These are phyloP conservation scores for Penicillium roqueforti DNA, from an alignment of 495 filamentous ascomycete genomes.

Conservation along the genomic window DNA sequence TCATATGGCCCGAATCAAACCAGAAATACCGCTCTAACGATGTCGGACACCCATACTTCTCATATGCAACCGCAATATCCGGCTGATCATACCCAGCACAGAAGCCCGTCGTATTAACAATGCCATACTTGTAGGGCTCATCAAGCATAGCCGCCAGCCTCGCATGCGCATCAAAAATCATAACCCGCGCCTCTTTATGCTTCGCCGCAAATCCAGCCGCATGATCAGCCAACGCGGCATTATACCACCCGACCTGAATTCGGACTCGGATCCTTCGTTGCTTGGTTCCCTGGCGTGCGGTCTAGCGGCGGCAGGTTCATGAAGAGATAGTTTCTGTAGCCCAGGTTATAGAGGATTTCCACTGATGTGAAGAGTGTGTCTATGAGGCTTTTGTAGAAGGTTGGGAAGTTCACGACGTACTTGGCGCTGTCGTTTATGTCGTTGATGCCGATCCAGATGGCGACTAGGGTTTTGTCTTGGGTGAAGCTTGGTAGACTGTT, in stretches of 20 bases:
- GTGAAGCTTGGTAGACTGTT: constrained; percentile 16
- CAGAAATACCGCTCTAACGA: constrained; percentile 49
- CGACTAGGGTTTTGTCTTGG: constrained; percentile 31
- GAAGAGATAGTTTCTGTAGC: constrained; percentile 46
- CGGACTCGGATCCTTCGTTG: constrained; percentile 29
- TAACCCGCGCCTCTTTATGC: constrained; percentile 31
- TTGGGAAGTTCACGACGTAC: constrained; percentile 35
- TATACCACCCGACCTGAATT: constrained; percentile 45
- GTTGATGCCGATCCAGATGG: constrained; percentile 47
- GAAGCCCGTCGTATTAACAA: constrained; percentile 48
- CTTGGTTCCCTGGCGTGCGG: constrained; percentile 38
- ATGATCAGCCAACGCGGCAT: constrained; percentile 28
- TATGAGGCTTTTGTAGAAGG: constrained; percentile 36
- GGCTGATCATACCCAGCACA: constrained; percentile 47
- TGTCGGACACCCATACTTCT: constrained; percentile 44
- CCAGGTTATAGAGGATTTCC: constrained; percentile 34
- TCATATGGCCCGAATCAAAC: constrained; percentile 51
- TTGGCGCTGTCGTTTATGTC: constrained; percentile 39
- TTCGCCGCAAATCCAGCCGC: constrained; percentile 18
- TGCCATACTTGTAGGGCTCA: constrained; percentile 38
- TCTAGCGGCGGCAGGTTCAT: constrained; percentile 51
- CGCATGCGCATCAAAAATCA: constrained; percentile 44
- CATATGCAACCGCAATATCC: constrained; percentile 42
- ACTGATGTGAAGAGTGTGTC: constrained; percentile 39
- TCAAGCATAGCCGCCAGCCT: constrained; percentile 43